Conservation (phyloP, 1,139 yeast species). For the Keqinozyma sinolaborantium region DNA sequence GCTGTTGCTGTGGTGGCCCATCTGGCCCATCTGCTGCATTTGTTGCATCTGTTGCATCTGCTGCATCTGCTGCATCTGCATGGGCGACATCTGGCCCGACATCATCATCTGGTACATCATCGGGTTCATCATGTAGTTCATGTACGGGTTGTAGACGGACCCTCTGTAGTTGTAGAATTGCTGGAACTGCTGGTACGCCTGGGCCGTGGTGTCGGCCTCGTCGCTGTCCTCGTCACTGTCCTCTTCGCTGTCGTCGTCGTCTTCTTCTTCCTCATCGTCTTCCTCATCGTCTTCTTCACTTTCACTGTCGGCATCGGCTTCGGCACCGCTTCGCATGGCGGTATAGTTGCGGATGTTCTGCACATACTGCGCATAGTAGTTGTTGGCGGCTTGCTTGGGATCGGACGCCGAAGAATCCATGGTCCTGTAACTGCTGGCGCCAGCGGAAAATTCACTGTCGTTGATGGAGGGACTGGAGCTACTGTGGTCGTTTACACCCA, state of each 20-base stretch:
- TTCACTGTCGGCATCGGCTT: conserved; percentile 8
- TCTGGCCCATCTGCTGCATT: conserved; percentile 3
- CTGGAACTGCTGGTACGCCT: conserved; percentile 10
- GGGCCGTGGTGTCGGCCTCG: conserved; percentile 6
- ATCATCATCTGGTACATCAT: conserved; percentile 10
- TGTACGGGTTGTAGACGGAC: conserved; percentile 11
- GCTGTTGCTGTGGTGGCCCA: not conserved
- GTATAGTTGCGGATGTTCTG: not conserved
- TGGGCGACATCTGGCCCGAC: conserved; percentile 11
- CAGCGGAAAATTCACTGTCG: conserved; percentile 3
- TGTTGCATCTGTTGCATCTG: not conserved
- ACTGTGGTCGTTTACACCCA: no score
- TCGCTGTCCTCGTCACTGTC: conserved; percentile 4
- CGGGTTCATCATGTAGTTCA: conserved; percentile 7
- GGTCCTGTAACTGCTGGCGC: conserved; percentile 1
- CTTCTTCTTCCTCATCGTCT: conserved; percentile 3
- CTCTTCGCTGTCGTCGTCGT: conserved; percentile 1
- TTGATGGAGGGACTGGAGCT: conserved; percentile 2
- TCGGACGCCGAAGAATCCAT: not conserved
- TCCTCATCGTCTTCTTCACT: conserved; percentile 2
- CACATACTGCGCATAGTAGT: not conserved
- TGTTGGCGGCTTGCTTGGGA: not conserved
- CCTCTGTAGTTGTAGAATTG: conserved; percentile 12
- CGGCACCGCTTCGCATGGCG: conserved; percentile 4
- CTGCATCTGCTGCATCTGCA: no score